These are phyloP conservation scores for Aureobasidium subglaciale DNA, from an alignment of 2,329 filamentous ascomycete species.

Conservation along the genomic window DNA sequence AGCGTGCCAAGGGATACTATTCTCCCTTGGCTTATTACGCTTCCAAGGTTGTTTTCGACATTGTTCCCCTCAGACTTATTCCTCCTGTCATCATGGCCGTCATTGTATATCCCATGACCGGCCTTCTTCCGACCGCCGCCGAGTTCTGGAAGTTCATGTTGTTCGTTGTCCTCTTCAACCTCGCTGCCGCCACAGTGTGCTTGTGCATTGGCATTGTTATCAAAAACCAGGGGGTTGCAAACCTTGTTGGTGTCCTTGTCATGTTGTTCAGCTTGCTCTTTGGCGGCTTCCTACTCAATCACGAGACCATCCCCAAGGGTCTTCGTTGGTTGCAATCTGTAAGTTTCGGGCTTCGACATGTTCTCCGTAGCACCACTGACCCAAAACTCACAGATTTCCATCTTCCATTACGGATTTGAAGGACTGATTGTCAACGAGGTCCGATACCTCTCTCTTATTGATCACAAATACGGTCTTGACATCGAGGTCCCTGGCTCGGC, in stretches of 20 bases:
- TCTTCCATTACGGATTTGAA: conserved; percentile 98
- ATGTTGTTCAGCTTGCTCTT: conserved; percentile 98
- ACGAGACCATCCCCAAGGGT: conserved; percentile 79
- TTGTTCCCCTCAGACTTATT: conserved; percentile 86
- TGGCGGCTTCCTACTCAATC: conserved; percentile 87
- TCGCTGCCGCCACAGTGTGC: conserved; percentile 87
- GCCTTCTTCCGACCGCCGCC: conserved; percentile 69
- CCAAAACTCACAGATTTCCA: conserved; percentile 60
- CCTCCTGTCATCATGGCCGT: conserved; percentile 91
- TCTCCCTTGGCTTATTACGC: conserved; percentile 88
- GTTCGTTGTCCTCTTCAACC: conserved; percentile 89
- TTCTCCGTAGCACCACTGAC: background rate
- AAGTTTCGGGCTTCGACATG: conserved; percentile 29
- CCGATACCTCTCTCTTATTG: conserved; percentile 76
- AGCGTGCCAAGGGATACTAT: conserved; percentile 96
- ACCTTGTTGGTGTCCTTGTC: conserved; percentile 85
- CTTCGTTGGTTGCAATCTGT: conserved; percentile 83
- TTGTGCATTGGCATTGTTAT: conserved; percentile 95
- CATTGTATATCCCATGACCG: conserved; percentile 97
- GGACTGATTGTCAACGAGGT: conserved; percentile 96
- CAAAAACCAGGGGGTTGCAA: conserved; percentile 84
- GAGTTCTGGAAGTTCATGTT: conserved; percentile 90
- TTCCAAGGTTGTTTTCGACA: conserved; percentile 96
- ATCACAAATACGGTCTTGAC: conserved; percentile 92
- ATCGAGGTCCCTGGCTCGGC: conserved; percentile 93